Percentiles rank a stretch among this genome's conserved stretches.
Evolutionary conservation across 768 basidiomycete species (phyloP).

Genomic region (Rhodotorula sphaerocarpa): DNA sequence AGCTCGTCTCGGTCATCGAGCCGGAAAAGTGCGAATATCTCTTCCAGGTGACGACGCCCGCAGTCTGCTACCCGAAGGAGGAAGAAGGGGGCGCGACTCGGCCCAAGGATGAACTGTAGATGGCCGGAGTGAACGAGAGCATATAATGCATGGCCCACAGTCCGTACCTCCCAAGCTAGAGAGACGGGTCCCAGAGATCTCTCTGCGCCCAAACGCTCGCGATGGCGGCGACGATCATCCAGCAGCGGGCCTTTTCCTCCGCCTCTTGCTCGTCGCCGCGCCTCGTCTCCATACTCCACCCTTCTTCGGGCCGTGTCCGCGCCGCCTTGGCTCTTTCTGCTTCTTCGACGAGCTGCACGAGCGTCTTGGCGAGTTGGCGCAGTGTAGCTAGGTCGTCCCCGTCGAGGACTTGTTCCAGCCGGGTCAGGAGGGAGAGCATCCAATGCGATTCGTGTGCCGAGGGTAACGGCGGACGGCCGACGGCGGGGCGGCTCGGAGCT

Average conservation of each 20-base stretch:
- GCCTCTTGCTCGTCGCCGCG: slow-evolving; percentile 39
- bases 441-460: slow-evolving; percentile 45
- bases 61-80: slow-evolving; percentile 19
- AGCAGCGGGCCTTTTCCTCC: slow-evolving; percentile 50
- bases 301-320: neutral
- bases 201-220: slow-evolving; percentile 66
- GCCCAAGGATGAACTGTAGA: slow-evolving; percentile 28
- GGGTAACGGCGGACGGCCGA: slow-evolving; percentile 4
- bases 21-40: slow-evolving; percentile 69
- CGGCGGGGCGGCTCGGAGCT: no score
- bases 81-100: neutral
- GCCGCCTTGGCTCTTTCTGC: slow-evolving; percentile 8
- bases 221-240: slow-evolving; percentile 63
- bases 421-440: slow-evolving; percentile 67
- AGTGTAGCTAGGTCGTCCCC: slow-evolving; percentile 70
- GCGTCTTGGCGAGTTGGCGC: slow-evolving; percentile 66
- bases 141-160: no score
- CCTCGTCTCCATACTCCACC: slow-evolving; percentile 42
- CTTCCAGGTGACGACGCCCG: slow-evolving; percentile 37
- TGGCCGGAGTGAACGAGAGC: no score
- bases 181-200: slow-evolving; percentile 56
- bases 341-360: slow-evolving; percentile 52
- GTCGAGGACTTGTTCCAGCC: slow-evolving; percentile 60
- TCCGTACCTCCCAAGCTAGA: neutral
- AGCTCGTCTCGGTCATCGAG: slow-evolving; percentile 66